A percentile compares a stretch with the other conserved stretches of the same genome.
These are phyloP conservation scores for Inga oerstediana DNA, from an alignment of 306 rosid species.

Conservation along the genomic window DNA sequence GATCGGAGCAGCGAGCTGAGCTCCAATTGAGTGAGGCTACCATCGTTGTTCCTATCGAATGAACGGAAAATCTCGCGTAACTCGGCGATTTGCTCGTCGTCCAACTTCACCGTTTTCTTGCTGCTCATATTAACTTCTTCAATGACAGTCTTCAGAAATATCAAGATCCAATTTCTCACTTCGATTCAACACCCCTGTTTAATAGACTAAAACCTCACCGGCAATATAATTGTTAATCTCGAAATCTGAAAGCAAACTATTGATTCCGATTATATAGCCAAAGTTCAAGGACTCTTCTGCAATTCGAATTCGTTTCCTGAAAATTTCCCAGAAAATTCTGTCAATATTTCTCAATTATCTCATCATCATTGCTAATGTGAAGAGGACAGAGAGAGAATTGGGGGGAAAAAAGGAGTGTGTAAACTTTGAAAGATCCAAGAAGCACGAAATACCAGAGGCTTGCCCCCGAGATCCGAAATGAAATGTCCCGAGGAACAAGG, in stretches of 20 bases:
- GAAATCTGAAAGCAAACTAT: background rate
- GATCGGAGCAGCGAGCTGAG: constrained; percentile 81
- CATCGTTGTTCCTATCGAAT: constrained; percentile 89
- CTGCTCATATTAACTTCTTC: constrained; percentile 50
- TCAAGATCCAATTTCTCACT: background rate
- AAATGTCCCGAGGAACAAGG: constrained; percentile 6
- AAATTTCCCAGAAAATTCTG: background rate
- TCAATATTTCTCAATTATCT: background rate
- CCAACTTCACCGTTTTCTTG: constrained; percentile 63
- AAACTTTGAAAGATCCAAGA: constrained; percentile 24
- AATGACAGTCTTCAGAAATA: background rate
- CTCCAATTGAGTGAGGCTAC: constrained; percentile 84
- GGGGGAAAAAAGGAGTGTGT: background rate
- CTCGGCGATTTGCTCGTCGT: constrained; percentile 82
- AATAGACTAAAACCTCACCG: background rate
- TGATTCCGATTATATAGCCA: background rate
- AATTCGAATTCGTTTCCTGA: background rate
- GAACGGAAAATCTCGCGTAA: constrained; percentile 80
- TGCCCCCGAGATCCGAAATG: constrained; percentile 42
- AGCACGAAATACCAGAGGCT: constrained; percentile 20
- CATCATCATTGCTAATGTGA: background rate
- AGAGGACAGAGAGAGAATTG: background rate
- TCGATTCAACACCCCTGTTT: background rate
- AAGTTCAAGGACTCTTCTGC: background rate
- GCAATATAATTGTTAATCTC: background rate